Conservation (phyloP, 176 grass and related monocot species). For the Cymbopogon citratus region DNA sequence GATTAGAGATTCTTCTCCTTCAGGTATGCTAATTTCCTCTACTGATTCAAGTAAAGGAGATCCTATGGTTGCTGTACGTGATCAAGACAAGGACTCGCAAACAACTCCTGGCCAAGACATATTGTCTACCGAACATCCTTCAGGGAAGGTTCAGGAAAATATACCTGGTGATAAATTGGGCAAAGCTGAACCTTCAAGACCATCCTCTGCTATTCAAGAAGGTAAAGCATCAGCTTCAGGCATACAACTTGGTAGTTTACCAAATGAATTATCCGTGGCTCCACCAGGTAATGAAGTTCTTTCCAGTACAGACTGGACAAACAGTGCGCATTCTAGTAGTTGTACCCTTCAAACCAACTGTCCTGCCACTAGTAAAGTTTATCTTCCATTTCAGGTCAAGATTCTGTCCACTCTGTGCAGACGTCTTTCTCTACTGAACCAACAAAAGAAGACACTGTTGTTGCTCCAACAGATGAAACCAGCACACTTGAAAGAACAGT, state of each 20-base stretch:
- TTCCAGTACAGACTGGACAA: too few relatives aligned
- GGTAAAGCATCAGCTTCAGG: neutral
- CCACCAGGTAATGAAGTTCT: too few relatives aligned
- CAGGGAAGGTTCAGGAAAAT: neutral
- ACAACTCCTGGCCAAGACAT: neutral
- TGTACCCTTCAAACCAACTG: too few relatives aligned
- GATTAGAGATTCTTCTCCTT: neutral
- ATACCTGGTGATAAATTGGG: neutral
- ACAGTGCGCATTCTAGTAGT: too few relatives aligned
- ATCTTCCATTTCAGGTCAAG: neutral
- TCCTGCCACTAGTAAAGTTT: too few relatives aligned
- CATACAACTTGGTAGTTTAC: neutral
- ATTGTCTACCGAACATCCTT: neutral
- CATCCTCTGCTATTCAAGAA: slow-evolving; percentile 14
- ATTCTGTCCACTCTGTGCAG: neutral
- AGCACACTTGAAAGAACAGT: too few relatives aligned
- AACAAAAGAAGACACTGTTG: slow-evolving; percentile 8
- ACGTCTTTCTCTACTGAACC: neutral
- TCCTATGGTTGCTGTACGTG: neutral
- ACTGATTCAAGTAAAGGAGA: neutral
- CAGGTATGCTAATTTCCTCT: neutral
- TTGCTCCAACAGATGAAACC: too few relatives aligned
- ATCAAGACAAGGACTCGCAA: slow-evolving; percentile 18
- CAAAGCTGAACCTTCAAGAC: neutral
- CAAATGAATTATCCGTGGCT: neutral